Evolutionary conservation across 257 asterid species (phyloP).

Genomic region (Echium plantagineum): DNA sequence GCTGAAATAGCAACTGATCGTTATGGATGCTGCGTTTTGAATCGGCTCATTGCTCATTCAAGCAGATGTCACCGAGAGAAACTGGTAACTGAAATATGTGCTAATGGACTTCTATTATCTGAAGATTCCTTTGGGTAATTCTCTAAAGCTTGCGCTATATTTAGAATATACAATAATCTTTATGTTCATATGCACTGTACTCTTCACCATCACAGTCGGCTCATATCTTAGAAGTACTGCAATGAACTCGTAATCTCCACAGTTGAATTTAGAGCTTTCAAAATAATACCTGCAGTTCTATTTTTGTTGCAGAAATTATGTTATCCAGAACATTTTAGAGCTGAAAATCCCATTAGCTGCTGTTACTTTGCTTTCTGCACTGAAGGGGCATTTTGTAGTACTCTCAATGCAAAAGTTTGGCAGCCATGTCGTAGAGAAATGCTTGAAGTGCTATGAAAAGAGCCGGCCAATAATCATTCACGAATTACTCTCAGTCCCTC

Average conservation of each 20-base stretch:
- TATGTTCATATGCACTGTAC: too few relatives aligned
- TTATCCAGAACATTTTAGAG: conserved; percentile 30
- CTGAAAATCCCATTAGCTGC: conserved; percentile 24
- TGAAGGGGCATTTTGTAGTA: conserved; percentile 22
- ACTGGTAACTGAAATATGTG: conserved; percentile 46
- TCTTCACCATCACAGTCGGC: too few relatives aligned
- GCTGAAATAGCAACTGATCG: conserved; percentile 33
- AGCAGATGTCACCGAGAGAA: conserved; percentile 53
- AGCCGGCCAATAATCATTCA: conserved; percentile 19
- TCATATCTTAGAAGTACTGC: too few relatives aligned
- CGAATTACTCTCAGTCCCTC: conserved; percentile 22
- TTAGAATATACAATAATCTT: too few relatives aligned
- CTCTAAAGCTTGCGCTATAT: background rate
- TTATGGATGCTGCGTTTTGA: conserved; percentile 38
- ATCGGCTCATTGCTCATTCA: conserved; percentile 32
- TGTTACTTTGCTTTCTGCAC: conserved; percentile 19
- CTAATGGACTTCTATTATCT: conserved; percentile 62
- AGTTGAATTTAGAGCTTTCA: too few relatives aligned
- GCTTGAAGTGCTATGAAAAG: conserved; percentile 19
- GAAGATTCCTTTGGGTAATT: conserved; percentile 88
- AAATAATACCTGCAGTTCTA: too few relatives aligned
- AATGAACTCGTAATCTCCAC: too few relatives aligned
- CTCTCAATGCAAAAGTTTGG: conserved; percentile 37
- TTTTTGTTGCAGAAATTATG: conserved; percentile 32
- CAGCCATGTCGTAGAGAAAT: conserved; percentile 39